These are phyloP conservation scores for Biscutella laevigata DNA, from an alignment of 441 rosid genomes.

Conservation along the genomic window DNA sequence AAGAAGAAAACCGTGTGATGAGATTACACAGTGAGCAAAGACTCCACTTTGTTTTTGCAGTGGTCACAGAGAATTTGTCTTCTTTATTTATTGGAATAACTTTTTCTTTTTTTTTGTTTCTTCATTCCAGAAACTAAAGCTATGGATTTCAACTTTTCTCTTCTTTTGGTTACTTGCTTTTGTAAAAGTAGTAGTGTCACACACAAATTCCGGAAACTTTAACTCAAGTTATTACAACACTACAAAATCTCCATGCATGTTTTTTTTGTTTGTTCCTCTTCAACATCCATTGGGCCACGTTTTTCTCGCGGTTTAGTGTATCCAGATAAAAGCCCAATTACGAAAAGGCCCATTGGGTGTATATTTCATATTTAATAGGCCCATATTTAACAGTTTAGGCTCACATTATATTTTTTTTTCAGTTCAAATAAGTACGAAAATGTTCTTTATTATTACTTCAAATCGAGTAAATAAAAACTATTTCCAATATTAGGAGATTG, in stretches of 20 bases:
- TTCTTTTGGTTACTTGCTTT: slow-evolving; percentile 22
- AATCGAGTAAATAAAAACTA: no score
- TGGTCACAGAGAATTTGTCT: slow-evolving; percentile 22
- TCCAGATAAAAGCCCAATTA: not conserved
- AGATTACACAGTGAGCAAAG: slow-evolving; percentile 10
- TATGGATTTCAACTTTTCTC: slow-evolving; percentile 26
- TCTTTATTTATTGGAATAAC: slow-evolving; percentile 20
- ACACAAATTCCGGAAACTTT: slow-evolving; percentile 10
- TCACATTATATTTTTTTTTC: not conserved
- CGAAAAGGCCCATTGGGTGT: not conserved
- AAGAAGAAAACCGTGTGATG: slow-evolving; percentile 17
- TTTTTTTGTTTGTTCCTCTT: not conserved
- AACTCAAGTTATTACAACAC: slow-evolving; percentile 7
- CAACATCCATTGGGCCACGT: not conserved
- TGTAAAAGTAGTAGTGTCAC: slow-evolving; percentile 18
- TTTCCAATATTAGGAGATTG: no score
- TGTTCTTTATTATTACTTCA: no score
- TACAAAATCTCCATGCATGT: not conserved
- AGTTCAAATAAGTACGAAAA: slow-evolving; percentile 18
- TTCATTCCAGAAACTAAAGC: slow-evolving; percentile 26
- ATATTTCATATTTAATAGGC: not conserved
- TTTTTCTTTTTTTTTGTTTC: slow-evolving; percentile 27
- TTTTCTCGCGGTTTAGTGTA: not conserved
- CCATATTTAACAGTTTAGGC: not conserved
- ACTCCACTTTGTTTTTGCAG: slow-evolving; percentile 1